These are phyloP conservation scores for Mycogone perniciosa DNA, from an alignment of 2,329 filamentous ascomycete genomes.

Conservation along the genomic window DNA sequence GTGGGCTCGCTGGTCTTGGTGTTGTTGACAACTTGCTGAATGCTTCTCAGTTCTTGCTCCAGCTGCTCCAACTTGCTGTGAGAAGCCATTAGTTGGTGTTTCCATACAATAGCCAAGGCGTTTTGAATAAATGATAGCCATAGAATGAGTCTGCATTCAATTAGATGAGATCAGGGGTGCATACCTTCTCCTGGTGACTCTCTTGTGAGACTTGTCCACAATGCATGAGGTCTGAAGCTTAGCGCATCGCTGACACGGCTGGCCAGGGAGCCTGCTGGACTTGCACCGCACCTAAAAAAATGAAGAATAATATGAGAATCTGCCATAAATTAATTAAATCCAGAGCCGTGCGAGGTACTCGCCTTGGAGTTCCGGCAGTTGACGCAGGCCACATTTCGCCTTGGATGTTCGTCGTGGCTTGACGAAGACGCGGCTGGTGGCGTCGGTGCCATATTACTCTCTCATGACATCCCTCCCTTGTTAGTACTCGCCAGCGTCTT, in stretches of 20 bases:
- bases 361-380: constrained; percentile 37
- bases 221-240: constrained; percentile 39
- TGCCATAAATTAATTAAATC: no score
- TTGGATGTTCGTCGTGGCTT: constrained; percentile 25
- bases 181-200: constrained; percentile 40
- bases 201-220: constrained; percentile 42
- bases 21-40: constrained; percentile 43
- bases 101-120: not conserved
- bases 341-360: constrained; percentile 10
- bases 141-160: not conserved
- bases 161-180: not conserved
- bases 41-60: constrained; percentile 47
- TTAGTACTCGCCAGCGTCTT: not conserved
- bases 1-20: constrained; percentile 17
- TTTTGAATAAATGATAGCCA: not conserved
- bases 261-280: constrained; percentile 30
- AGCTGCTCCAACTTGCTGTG: constrained; percentile 49
- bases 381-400: constrained; percentile 33
- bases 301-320: not conserved
- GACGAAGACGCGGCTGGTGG: constrained; percentile 22
- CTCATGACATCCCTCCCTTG: constrained; percentile 15
- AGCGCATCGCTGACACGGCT: constrained; percentile 39
- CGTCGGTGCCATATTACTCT: constrained; percentile 23
- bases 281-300: constrained; percentile 36
- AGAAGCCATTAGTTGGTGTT: not conserved